Evolutionary conservation across 2,329 filamentous ascomycete species (phyloP).

Genomic region (Clathrospora elynae): DNA sequence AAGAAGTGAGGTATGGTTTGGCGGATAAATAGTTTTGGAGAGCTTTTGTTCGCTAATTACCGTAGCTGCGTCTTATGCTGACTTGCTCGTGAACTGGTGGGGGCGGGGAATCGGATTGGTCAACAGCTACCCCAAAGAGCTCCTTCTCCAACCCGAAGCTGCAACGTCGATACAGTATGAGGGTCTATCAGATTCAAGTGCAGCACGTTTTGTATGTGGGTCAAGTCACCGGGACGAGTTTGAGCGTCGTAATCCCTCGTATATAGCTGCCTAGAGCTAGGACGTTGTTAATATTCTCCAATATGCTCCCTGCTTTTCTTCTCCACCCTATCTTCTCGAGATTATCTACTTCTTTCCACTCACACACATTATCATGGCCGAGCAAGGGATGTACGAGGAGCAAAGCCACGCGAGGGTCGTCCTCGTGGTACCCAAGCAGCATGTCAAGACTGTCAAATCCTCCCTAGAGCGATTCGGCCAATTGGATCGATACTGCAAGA

Average conservation of each 20-base stretch:
- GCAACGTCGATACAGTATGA: no score
- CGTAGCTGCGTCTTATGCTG: conserved; percentile 20
- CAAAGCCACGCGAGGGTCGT: conserved; percentile 2
- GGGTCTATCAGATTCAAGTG: no score
- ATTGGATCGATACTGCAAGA: conserved; percentile 40
- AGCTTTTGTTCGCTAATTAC: conserved; percentile 1
- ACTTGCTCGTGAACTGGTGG: conserved; percentile 20
- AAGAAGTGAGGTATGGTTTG: neutral
- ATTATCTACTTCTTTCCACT: neutral
- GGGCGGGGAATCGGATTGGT: conserved; percentile 28
- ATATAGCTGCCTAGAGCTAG: conserved; percentile 7
- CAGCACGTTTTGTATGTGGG: neutral
- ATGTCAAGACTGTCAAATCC: conserved; percentile 49
- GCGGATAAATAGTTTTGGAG: conserved; percentile 1
- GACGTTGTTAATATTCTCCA: neutral
- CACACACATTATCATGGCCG: neutral
- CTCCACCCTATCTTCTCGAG: neutral
- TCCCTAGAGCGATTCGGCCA: conserved; percentile 39
- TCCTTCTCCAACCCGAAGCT: neutral
- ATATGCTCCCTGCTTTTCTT: neutral
- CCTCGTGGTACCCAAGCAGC: conserved; percentile 37
- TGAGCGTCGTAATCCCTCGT: no score
- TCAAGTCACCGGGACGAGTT: no score
- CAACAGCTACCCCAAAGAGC: conserved; percentile 1
- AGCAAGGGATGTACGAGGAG: neutral